Conservation (phyloP, 106 monocot genomes). For the Vanilla planifolia region DNA sequence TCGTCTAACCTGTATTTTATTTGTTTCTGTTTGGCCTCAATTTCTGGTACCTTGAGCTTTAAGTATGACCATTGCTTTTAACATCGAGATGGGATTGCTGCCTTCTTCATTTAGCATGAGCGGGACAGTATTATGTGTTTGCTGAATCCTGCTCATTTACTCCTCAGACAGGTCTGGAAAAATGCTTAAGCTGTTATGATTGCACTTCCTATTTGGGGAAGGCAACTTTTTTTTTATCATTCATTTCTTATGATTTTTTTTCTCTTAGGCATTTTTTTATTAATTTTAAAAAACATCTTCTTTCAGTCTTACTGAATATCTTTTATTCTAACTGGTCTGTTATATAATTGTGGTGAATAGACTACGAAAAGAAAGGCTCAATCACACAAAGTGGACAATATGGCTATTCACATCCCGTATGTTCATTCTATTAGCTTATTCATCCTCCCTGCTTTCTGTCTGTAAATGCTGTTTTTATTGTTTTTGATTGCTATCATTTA, state of each 20-base stretch:
- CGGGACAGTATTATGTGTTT: background rate
- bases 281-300: background rate
- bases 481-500: background rate
- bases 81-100: background rate
- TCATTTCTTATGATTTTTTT: too few relatives aligned
- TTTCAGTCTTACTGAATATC: background rate
- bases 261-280: background rate
- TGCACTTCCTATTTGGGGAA: too few relatives aligned
- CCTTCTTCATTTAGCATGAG: slow-evolving; percentile 1
- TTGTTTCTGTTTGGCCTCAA: background rate
- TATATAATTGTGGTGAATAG: too few relatives aligned
- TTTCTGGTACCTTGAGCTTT: background rate
- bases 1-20: slow-evolving; percentile 1
- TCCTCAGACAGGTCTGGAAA: background rate
- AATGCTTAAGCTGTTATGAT: background rate
- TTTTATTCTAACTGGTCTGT: background rate
- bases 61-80: background rate
- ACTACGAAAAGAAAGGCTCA: too few relatives aligned
- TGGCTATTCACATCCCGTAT: too few relatives aligned
- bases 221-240: too few relatives aligned
- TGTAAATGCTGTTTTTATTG: background rate
- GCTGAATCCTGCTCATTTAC: background rate
- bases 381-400: too few relatives aligned
- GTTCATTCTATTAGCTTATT: background rate
- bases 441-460: background rate